Evolutionary conservation across 2,329 filamentous ascomycete species (phyloP), one percentile per base, ranked within the genome.

Genomic region (Phialophora chinensis): DNA sequence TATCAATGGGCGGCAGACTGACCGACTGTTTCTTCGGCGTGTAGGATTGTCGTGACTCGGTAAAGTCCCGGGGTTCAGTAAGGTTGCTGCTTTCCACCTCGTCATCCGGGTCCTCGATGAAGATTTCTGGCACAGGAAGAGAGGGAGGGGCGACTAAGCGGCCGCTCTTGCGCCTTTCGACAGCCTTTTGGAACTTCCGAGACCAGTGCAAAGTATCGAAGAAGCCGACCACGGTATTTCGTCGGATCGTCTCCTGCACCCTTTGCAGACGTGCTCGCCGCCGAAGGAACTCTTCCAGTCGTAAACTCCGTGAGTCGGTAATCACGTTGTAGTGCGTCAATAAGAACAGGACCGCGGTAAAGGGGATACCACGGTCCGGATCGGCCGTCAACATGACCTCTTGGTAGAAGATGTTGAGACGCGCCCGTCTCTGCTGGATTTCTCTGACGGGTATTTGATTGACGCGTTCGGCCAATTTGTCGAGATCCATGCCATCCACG

Each of bases 291-390:
- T 99, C 95, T 74, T 99, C 95, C 2, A 99, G 86, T 68, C 92
- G 90, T 75, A 99, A 82, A 78, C 93, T 97, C 84, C 97, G 97
- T 82, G 90, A 97, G 79, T 99, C 95, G 72, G 90, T 97, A 77
- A 99, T 99, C 75, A 99, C 93, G 75, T 98, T 99, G 84, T 99
- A 96, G 79, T 99, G 95, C 38, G 96, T 94, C 65, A 99, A 84
- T 67, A 96, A 96, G 90, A 99, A 95, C 60, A 99, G 84, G 25
- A 97, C 90, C 6, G 90, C 90, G 2, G 92, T 95, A 77, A 99
- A 99, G 0, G 91, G 90, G 66, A 99, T 96, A 56, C 95, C 95
- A 69, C 87, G 87, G 74, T 96, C 92, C 0, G 90, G 91, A 77
- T 99, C 93, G 4, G 93, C 92, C 4, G 93, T 94, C 5, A 97